Evolutionary conservation across 345 rosid genomes (phyloP), one percentile per base, ranked within the genome.

Genomic region (Citrus cavaleriei): DNA sequence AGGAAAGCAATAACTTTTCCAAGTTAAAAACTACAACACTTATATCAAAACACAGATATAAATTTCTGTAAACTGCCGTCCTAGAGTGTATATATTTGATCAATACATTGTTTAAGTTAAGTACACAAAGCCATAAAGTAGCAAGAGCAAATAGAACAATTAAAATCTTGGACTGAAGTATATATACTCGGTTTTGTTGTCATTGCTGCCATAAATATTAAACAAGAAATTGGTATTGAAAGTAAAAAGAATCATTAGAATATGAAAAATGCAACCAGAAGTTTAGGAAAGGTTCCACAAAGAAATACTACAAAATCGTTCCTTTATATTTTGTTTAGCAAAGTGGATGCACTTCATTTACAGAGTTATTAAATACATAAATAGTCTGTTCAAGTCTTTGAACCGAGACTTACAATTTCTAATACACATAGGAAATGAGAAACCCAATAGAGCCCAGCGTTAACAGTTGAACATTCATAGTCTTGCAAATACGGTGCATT

Each of bases 1-100:
- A 80, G 79, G 57, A 42, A 72, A 46, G 19, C 63, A 74, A 40
- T 7, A 76, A 61, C 24, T 59, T 54, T 30, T 79, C 55, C 63
- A 75, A 60, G 64, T 73, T 27, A 57, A 49, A 27, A 64, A 10
- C 14, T 32, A 69, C 7, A 72, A 66, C 46, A 21, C 73, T 37
- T 57, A 54, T 77, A 75, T 64, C 42, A 37, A 57, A 77, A 42
- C 3, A 63, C 60, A 37, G 46, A 42, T 6, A 75, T 63, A 62
- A 18, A 30, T 18, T 72, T 27, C 42, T 54, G 34, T 27, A 35
- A 37, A 75, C 62, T 30, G 19, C 19, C 10, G 18, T 60, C 10
- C 8, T 40, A 22, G 0, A 32, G 7, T 8, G n/a, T 32, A 19
- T 2, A 46, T 35, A 28, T 24, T 28, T 28, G 10, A 64, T 28